Evolutionary conservation across 345 rosid genomes (phyloP).

Genomic region (Pugionium dolabratum): DNA sequence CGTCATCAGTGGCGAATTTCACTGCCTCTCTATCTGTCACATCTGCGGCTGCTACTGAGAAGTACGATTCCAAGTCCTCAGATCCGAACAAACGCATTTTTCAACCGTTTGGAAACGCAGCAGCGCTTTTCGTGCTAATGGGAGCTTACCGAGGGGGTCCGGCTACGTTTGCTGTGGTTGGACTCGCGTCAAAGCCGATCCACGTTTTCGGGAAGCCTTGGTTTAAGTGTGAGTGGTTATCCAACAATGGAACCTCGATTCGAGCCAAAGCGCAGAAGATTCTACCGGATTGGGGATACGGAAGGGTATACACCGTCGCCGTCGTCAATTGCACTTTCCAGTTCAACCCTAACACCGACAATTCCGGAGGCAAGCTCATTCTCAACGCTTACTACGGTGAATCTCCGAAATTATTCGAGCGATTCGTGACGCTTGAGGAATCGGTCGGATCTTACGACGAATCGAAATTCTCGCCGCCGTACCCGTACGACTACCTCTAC

Average conservation of each 20-base stretch:
- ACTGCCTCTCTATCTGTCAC: conserved; percentile 31
- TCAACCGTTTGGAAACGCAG: conserved; percentile 76
- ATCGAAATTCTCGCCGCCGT: conserved; percentile 55
- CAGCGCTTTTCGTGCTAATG: conserved; percentile 78
- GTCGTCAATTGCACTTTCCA: conserved; percentile 73
- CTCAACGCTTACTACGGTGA: conserved; percentile 66
- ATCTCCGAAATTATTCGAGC: conserved; percentile 54
- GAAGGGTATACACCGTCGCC: conserved; percentile 78
- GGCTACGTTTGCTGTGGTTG: conserved; percentile 66
- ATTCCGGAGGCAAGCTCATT: conserved; percentile 68
- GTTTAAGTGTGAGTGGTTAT: conserved; percentile 87
- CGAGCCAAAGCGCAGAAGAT: conserved; percentile 69
- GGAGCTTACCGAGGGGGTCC: conserved; percentile 91
- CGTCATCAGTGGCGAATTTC: neutral
- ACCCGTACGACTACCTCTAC: conserved; percentile 68
- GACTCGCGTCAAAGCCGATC: conserved; percentile 82
- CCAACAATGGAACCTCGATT: conserved; percentile 52
- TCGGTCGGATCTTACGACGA: conserved; percentile 55
- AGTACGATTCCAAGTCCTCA: conserved; percentile 37
- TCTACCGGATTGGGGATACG: conserved; percentile 91
- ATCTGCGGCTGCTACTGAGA: conserved; percentile 14
- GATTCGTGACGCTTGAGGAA: conserved; percentile 61
- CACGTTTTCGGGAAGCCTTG: conserved; percentile 70
- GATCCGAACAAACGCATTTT: conserved; percentile 73
- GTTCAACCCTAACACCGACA: conserved; percentile 55